Evolutionary conservation across 108 stramenopile genomes (phyloP), one percentile per base, ranked within the genome.

Genomic region (Ochromonas danica): DNA sequence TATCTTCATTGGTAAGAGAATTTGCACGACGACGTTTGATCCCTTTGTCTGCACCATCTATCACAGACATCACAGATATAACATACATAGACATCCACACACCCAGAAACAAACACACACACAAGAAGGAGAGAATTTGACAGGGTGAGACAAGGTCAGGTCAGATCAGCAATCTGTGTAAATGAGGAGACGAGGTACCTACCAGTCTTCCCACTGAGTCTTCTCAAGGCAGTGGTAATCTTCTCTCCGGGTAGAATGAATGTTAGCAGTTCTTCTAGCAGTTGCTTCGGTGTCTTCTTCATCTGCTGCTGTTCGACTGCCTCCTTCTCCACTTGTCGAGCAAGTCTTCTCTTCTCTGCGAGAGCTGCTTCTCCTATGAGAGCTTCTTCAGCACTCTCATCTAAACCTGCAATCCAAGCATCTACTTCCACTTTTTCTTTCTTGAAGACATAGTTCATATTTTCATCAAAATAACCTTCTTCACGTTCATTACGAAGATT

Each of bases 371-470:
- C 82, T 1, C 81, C 81, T 14, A 85, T 84, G 40, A 79, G 79
- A n/a, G 82, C 70, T 38, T 85, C 85, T 78, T 79, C 83, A 30
- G 85, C 31, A 0, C 41, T 61, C 6, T 85, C 85, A 80, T 83
- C 79, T 80, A 85, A 43, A 28, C 62, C 83, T 2, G 85, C 85
- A 0, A 85, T 51, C 83, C 83, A 83, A 0, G 83, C 83, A 67
- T 83, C 83, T 33, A 45, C 57, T 61, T 83, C 83, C 3, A 41
- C 78, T 70, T 39, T 42, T 42, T 74, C 75, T 40, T 81, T 80
- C 74, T 83, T 83, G 82, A 84, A 87, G 0, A 87, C 86, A 42
- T 83, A 87, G 42, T 87, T 85, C 41, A 84, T 84, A 40, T 85
- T 81, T 17, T 67, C 61, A 67, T 87, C 86, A 71, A 85, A 84